A percentile compares a stretch with the other conserved stretches of the same genome.
Conservation (phyloP, 768 basidiomycete species). For the Russula olivacea region DNA sequence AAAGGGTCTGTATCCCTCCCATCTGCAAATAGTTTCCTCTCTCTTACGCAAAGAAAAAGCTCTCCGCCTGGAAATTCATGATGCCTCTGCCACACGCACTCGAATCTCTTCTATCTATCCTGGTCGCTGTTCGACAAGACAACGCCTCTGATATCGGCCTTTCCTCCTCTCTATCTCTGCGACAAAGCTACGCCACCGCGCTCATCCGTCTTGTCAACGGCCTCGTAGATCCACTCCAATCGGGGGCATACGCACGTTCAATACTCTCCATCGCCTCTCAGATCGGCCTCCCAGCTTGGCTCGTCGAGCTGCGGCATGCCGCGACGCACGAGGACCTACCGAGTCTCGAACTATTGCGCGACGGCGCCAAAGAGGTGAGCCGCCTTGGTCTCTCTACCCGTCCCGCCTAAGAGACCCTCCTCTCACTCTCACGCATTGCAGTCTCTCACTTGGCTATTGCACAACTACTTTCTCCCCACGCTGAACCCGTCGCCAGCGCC, state of each 20-base stretch:
- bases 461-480: conserved; percentile 79
- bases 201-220: conserved; percentile 90
- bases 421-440: no score
- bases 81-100: conserved; percentile 77
- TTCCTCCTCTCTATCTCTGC: conserved; percentile 44
- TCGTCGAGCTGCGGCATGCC: conserved; percentile 91
- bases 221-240: conserved; percentile 89
- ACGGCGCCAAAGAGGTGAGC: conserved; percentile 65
- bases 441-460: conserved; percentile 79
- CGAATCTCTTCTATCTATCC: conserved; percentile 60
- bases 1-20: conserved; percentile 44
- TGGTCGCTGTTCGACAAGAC: conserved; percentile 58
- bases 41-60: conserved; percentile 34
- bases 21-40: not conserved
- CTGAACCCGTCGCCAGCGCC: conserved; percentile 42
- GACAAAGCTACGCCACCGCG: conserved; percentile 76
- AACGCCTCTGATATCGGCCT: conserved; percentile 26
- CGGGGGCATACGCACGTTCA: conserved; percentile 82
- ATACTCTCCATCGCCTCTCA: conserved; percentile 85
- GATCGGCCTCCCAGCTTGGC: conserved; percentile 78
- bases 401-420: not conserved
- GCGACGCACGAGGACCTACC: conserved; percentile 96
- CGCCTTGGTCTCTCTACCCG: not conserved
- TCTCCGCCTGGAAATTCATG: conserved; percentile 74
- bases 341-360: conserved; percentile 68